A percentile compares a stretch with the other conserved stretches of the same genome.
These are phyloP conservation scores for Tremellales sp. DNA, from an alignment of 1,284 basidiomycete genomes.

Conservation along the genomic window DNA sequence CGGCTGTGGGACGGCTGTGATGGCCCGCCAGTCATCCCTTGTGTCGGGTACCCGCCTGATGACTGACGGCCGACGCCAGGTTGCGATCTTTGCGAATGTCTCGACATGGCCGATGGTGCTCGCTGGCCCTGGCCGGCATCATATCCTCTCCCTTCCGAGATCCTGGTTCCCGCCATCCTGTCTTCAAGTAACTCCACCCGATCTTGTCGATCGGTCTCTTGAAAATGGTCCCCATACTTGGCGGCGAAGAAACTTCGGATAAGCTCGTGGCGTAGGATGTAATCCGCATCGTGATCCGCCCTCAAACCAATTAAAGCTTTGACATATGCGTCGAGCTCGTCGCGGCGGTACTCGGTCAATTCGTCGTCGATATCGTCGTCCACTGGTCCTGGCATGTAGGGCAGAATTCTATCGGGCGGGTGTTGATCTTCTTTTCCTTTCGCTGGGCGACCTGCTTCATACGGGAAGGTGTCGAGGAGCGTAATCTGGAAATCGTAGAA, in stretches of 20 bases:
- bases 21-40: slow-evolving; percentile 3
- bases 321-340: slow-evolving; percentile 86
- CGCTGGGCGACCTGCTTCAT: slow-evolving; percentile 70
- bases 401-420: slow-evolving; percentile 66
- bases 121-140: slow-evolving; percentile 9
- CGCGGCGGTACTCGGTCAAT: slow-evolving; percentile 73
- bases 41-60: not conserved
- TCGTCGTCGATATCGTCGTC: slow-evolving; percentile 73
- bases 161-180: slow-evolving; percentile 29
- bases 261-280: slow-evolving; percentile 75
- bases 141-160: slow-evolving; percentile 8
- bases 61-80: slow-evolving; percentile 6
- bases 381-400: slow-evolving; percentile 93
- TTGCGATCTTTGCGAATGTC: slow-evolving; percentile 17
- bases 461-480: slow-evolving; percentile 78
- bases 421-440: slow-evolving; percentile 41
- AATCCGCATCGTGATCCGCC: slow-evolving; percentile 61
- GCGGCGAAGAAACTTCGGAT: slow-evolving; percentile 81
- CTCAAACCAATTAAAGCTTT: slow-evolving; percentile 67
- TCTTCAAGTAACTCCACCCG: slow-evolving; percentile 64
- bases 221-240: slow-evolving; percentile 81
- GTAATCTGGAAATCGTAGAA: slow-evolving; percentile 97
- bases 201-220: slow-evolving; percentile 57
- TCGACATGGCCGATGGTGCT: slow-evolving; percentile 16
- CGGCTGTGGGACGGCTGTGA: slow-evolving; percentile 1